Evolutionary conservation across 2,329 filamentous ascomycete genomes (phyloP), one percentile per base, ranked within the genome.

Genomic region (Aspergillus sp.): DNA sequence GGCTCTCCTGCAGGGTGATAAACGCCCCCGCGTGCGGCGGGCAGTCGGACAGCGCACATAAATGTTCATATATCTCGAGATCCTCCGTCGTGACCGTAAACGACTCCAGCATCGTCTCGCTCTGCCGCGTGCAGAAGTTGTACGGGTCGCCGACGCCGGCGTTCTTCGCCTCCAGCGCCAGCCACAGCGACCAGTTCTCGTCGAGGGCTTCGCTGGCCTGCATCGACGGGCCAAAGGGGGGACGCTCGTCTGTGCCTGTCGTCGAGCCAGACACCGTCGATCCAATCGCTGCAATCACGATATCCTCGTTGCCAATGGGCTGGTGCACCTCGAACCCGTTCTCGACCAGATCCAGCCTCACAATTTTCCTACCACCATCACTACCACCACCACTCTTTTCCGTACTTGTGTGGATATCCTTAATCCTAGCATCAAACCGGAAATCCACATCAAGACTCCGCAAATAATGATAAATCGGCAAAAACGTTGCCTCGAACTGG

Each of bases 181-280:
- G 53, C 75, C 75, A 78, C 13, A 77, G 62, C 12, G 69, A 64
- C 75, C 75, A 78, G 4, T 71, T 70, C 15, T 71, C 71, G 24
- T 73, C 72, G 0, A 69, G 65, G 3, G 68, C 65, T 17, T 68
- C 62, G 18, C 55, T 45, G 0, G 48, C n/a, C 22, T 55, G 44
- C 12, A 71, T 60, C 13, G 53, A 70, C 3, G 20, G n/a, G 17
- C 50, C 12, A 24, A 24, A 17, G 11, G 57, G 51, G 32, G 50
- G 58, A 5, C n/a, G 6, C 34, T 56, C 34, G 18, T 62, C 57
- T 4, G 58, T 58, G 22, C 62, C 62, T 15, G 26, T 48, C 6
- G 49, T 44, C 9, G 54, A 54, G 1, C 62, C 60, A 4, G 62
- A 64, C 3, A 61, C 39, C 6, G 60, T 62, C 5, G 60, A 62